Evolutionary conservation across 2,329 filamentous ascomycete species (phyloP).

Genomic region (Madurella fahalii): DNA sequence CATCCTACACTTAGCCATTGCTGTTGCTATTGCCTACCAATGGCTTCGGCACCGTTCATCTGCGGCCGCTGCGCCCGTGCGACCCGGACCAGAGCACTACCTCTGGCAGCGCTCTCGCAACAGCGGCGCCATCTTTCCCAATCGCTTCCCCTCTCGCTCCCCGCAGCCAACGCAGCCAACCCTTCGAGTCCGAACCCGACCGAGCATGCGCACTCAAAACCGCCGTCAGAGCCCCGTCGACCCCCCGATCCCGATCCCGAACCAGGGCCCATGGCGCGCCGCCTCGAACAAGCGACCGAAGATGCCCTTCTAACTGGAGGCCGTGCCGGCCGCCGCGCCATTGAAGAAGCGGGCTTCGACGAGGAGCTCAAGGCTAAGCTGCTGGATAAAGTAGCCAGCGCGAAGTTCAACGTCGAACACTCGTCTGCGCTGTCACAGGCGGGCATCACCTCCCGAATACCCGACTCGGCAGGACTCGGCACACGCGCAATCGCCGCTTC

Average conservation of each 20-base stretch:
- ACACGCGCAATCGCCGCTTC: conserved; percentile 65
- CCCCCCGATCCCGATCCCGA: conserved; percentile 19
- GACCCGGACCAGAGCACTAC: neutral
- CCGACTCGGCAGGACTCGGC: conserved; percentile 60
- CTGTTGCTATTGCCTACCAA: neutral
- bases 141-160: neutral
- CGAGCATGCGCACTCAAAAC: neutral
- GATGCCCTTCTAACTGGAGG: conserved; percentile 57
- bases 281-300: conserved; percentile 60
- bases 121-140: conserved; percentile 5
- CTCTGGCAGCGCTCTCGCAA: neutral
- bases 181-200: neutral
- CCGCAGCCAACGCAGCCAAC: neutral
- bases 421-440: conserved; percentile 46
- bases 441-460: conserved; percentile 33
- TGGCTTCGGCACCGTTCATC: conserved; percentile 15
- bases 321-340: conserved; percentile 53
- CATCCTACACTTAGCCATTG: neutral
- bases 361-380: conserved; percentile 58
- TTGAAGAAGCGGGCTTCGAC: conserved; percentile 61
- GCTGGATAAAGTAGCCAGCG: conserved; percentile 52
- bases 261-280: conserved; percentile 50
- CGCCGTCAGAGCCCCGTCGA: neutral
- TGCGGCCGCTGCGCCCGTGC: conserved; percentile 17
- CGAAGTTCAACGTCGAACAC: conserved; percentile 51